Evolutionary conservation across 306 rosid genomes (phyloP).

Genomic region (Sechiopsis laciniata): DNA sequence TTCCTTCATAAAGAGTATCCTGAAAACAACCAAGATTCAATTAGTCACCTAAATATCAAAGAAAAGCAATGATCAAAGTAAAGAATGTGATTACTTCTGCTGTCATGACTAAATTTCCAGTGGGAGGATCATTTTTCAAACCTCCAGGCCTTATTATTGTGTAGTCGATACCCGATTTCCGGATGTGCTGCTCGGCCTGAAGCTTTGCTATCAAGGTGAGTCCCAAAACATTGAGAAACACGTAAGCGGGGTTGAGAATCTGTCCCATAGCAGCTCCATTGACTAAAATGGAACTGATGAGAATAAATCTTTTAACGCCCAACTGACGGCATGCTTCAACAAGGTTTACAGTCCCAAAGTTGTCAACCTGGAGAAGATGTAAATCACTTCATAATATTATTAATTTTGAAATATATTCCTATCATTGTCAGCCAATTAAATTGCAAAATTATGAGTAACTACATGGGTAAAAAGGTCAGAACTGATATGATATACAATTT

Average conservation of each 20-base stretch:
- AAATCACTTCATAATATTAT: neutral
- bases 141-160: constrained; percentile 97
- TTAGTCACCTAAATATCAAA: neutral
- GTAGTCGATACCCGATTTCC: constrained; percentile 90
- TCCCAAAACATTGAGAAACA: constrained; percentile 81
- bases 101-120: constrained; percentile 79
- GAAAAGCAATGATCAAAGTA: neutral
- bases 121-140: constrained; percentile 79
- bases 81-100: constrained; percentile 55
- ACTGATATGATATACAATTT: too few relatives aligned
- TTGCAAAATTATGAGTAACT: neutral
- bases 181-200: constrained; percentile 66
- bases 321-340: constrained; percentile 81
- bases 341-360: constrained; percentile 82
- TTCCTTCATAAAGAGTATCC: constrained; percentile 80
- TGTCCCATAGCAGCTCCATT: constrained; percentile 98
- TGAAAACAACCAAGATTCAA: constrained; percentile 25
- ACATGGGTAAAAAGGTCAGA: neutral
- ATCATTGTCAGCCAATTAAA: neutral
- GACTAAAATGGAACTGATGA: constrained; percentile 85
- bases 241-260: constrained; percentile 82
- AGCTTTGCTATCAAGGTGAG: constrained; percentile 89
- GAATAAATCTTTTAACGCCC: constrained; percentile 74
- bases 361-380: constrained; percentile 65
- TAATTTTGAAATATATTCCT: neutral